Evolutionary conservation across 2,329 filamentous ascomycete species (phyloP), one percentile per base, ranked within the genome.

Genomic region (Didymella keratinophila): DNA sequence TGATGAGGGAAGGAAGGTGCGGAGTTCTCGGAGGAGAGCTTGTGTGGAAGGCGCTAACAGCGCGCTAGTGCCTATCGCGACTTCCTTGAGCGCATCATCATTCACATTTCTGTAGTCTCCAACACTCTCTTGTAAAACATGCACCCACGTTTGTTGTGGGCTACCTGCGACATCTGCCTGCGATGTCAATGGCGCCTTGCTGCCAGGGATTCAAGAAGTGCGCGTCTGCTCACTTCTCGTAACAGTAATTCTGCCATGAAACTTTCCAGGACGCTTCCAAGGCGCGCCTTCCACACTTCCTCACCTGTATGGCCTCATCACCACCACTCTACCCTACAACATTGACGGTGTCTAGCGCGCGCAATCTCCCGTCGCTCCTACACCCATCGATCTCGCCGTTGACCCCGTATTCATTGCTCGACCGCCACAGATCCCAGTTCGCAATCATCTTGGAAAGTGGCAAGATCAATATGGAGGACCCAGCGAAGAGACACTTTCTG

Each of bases 381-480:
- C 53, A 4, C 41, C 52, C 21, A 18, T 63, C 30, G 27, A 65
- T 5, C 49, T 51, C 2, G 25, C 52, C 11, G 34, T 63, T 14
- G 52, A 60, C 18, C 68, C 69, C 2, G 28, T 56, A 7, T 56
- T 66, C 20, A 32, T 66, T 25, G 48, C 61, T 25, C 61, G 60
- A 18, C 62, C 64, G 11, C 43, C 60, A 44, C 44, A 65, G 3
- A 28, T 65, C 12, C 51, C 65, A 9, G 69, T 76, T 14, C 70
- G 74, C 20, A 46, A 70, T 23, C 71, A 70, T n/a, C 61, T 78
- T 1, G 47, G 60, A 43, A 52, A 72, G 67, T 84, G 82, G 82
- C 78, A 84, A 63, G 61, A 74, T 23, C 66, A 79, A 25, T 70
- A 80, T 61, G 78, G 73, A 10, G 61, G 60, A 2, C 74, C 72